Evolutionary conservation across 306 rosid species (phyloP).

Genomic region (Mucuna pruriens): DNA sequence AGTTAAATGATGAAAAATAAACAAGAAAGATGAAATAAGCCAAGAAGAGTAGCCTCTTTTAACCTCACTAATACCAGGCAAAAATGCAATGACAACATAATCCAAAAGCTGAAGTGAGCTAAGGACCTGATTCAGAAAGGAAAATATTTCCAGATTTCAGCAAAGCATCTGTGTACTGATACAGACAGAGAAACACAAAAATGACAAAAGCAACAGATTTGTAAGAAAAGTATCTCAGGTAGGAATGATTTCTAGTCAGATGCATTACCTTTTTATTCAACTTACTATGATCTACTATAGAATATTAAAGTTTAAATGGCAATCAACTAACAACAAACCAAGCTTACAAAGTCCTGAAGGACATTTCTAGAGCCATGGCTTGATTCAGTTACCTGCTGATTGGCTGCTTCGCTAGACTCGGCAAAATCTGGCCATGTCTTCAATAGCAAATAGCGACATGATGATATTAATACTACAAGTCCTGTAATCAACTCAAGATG

Average conservation of each 20-base stretch:
- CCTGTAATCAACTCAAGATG: slow-evolving; percentile 91
- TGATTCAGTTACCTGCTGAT: slow-evolving; percentile 72
- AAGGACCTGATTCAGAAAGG: slow-evolving; percentile 70
- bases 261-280: slow-evolving; percentile 3
- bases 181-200: slow-evolving; percentile 8
- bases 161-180: slow-evolving; percentile 11
- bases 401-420: slow-evolving; percentile 89
- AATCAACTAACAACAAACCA: slow-evolving; percentile 3
- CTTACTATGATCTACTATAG: background rate
- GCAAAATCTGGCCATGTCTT: slow-evolving; percentile 88
- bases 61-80: slow-evolving; percentile 92
- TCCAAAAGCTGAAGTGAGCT: slow-evolving; percentile 82
- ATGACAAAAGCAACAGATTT: slow-evolving; percentile 35
- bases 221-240: slow-evolving; percentile 3
- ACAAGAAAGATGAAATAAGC: slow-evolving; percentile 14
- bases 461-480: slow-evolving; percentile 71
- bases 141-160: slow-evolving; percentile 37
- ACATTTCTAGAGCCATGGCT: slow-evolving; percentile 27
- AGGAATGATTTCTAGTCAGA: background rate
- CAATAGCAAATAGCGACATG: slow-evolving; percentile 69
- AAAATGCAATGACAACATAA: slow-evolving; percentile 69
- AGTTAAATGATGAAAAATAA: slow-evolving; percentile 18
- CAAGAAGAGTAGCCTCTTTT: slow-evolving; percentile 5
- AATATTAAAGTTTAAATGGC: slow-evolving; percentile 21
- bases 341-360: slow-evolving; percentile 14